Percentiles rank a stretch among this genome's conserved stretches.
Conservation (phyloP, 2,329 filamentous ascomycete species). For the Alternaria dauci region DNA sequence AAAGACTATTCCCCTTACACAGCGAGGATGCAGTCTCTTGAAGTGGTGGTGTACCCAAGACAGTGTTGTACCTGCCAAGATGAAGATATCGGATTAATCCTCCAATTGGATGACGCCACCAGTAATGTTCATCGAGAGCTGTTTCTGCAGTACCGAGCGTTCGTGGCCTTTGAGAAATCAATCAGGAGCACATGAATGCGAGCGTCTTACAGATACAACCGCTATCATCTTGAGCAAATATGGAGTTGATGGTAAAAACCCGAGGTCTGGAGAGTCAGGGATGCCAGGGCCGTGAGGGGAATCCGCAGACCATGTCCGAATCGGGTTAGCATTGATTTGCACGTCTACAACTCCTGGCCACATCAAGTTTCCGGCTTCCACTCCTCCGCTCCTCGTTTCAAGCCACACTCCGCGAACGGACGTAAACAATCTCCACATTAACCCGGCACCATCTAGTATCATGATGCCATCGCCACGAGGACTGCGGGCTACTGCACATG, state of each 20-base stretch:
- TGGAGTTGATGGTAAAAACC: neutral
- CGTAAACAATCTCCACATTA: neutral
- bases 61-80: neutral
- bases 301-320: neutral
- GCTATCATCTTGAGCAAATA: neutral
- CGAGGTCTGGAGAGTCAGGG: neutral
- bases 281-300: neutral
- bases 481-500: constrained; percentile 10
- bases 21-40: neutral
- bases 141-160: neutral
- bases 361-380: neutral
- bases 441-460: constrained; percentile 1
- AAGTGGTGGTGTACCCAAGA: neutral
- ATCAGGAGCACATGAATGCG: neutral
- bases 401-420: constrained; percentile 2
- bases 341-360: neutral
- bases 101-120: neutral
- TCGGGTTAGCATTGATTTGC: neutral
- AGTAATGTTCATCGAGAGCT: neutral
- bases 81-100: neutral
- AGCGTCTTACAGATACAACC: neutral
- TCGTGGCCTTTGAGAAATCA: neutral
- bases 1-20: neutral
- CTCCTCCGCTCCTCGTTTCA: neutral
- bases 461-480: constrained; percentile 18